Conservation (phyloP, 495 filamentous ascomycete genomes). For the Sabuloglossum arenarium region DNA sequence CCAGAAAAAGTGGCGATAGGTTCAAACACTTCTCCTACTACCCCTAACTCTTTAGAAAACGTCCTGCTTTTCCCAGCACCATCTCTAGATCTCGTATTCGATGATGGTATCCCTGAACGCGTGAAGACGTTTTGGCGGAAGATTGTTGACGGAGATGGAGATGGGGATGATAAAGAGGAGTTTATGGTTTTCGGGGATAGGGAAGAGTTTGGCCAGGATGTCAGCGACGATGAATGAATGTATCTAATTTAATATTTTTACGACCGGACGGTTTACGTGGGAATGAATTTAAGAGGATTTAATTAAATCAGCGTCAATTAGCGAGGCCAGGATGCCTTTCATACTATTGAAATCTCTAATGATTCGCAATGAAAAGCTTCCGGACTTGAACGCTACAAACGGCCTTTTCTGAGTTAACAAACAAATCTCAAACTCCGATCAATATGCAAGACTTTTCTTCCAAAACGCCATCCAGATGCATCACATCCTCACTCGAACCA, state of each 20-base stretch:
- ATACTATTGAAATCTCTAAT: too few species aligned
- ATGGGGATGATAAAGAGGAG: conserved; percentile 13
- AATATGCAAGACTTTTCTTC: neutral
- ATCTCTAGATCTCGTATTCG: conserved; percentile 41
- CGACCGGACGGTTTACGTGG: too few species aligned
- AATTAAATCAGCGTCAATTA: too few species aligned
- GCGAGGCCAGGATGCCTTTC: too few species aligned
- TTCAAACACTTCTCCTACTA: conserved; percentile 12
- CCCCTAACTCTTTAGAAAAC: conserved; percentile 9
- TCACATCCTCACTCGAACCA: neutral
- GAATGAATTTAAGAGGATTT: too few species aligned
- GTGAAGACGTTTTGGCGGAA: conserved; percentile 42
- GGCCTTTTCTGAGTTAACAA: neutral
- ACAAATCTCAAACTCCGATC: too few species aligned
- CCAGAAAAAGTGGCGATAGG: conserved; percentile 13
- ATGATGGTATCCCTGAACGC: conserved; percentile 38
- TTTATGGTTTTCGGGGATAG: conserved; percentile 50
- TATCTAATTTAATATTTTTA: neutral
- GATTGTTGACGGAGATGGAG: conserved; percentile 30
- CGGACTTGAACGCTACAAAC: neutral
- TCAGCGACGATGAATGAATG: conserved; percentile 8
- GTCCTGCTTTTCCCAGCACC: conserved; percentile 29
- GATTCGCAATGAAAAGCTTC: too few species aligned
- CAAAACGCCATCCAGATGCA: neutral
- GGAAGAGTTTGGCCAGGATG: conserved; percentile 20